Base-by-base conservation (phyloP, 331 rosid genomes). In the Quercus tomentella region DNA sequence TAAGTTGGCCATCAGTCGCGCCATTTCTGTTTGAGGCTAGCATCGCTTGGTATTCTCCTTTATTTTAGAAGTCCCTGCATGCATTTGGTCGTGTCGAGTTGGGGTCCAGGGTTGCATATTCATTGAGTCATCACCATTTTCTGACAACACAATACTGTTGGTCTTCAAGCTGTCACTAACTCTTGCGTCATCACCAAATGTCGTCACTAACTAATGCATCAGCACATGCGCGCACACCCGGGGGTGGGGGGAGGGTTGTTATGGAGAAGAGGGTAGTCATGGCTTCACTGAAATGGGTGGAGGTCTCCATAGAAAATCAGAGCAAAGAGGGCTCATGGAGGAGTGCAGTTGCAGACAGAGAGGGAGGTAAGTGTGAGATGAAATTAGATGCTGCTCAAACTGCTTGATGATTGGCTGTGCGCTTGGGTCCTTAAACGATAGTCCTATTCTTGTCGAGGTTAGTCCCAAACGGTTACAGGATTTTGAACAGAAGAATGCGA, bases 121-220 rank as follows among this genome's bases (percentile, higher is more conserved):
- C 84, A 88, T 88, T 88, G 79, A 86, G 87, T 86, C 84, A 83
- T 87, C 76, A 77, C 71, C 90, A 89, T 86, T 85, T 86, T 81
- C 88, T 65, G 94, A 87, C 94, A 91, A 86, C 91, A 86, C 91
- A 0, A 89, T 81, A 87, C 87, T 89, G 87, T 81, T 81, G 77
- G 83, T 85, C 91, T 87, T 88, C 87, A 77, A 87, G 92, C 88
- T 88, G 98, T 91, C 94, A 80, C 97, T 91, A 91, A 91, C 94
- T 79, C 84, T 88, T 91, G 92, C 97, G 90, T 93, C 94, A 89
- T 93, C 92, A 87, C 81, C 87, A 82, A 86, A 76, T 69, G 51
- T 87, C 84, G 76, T 86, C 87, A 83, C 93, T 91, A 88, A 89
- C 91, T 78, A 82, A 86, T 87, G 92, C 89, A 87, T 87, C 81